These are phyloP conservation scores for Avena eriantha DNA, from an alignment of 176 grass and related monocot genomes.

Conservation along the genomic window DNA sequence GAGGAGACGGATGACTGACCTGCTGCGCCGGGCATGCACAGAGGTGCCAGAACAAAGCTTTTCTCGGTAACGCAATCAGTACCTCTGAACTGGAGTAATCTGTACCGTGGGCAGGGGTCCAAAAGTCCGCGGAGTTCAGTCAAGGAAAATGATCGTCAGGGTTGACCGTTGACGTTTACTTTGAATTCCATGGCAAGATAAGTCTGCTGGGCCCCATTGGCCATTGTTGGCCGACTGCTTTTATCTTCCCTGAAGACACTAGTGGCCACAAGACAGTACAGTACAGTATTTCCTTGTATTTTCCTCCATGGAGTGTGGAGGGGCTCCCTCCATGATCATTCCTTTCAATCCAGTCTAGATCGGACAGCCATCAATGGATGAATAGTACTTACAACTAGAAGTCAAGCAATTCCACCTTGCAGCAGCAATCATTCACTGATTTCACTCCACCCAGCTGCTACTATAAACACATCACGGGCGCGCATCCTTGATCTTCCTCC, in stretches of 20 bases:
- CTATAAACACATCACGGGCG: not conserved
- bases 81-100: not conserved
- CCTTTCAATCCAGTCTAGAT: not conserved
- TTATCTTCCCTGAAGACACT: not conserved
- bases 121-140: not conserved
- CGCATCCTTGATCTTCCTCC: not conserved
- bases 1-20: not conserved
- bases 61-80: not conserved
- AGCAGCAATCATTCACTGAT: not conserved
- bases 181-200: not conserved
- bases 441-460: not conserved
- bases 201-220: not conserved
- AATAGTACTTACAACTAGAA: not conserved
- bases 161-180: slow-evolving; percentile 11
- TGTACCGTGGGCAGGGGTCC: not conserved
- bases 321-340: not conserved
- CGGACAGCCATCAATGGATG: not conserved
- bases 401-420: not conserved
- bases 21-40: not conserved
- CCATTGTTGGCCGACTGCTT: not conserved
- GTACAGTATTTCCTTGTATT: not conserved
- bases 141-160: not conserved
- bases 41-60: not conserved
- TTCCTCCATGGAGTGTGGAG: not conserved
- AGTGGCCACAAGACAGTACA: not conserved